A percentile compares a stretch with the other conserved stretches of the same genome.
phyloP scores from a whole-genome alignment of 345 rosid species.

The Salix udensis region DNA sequence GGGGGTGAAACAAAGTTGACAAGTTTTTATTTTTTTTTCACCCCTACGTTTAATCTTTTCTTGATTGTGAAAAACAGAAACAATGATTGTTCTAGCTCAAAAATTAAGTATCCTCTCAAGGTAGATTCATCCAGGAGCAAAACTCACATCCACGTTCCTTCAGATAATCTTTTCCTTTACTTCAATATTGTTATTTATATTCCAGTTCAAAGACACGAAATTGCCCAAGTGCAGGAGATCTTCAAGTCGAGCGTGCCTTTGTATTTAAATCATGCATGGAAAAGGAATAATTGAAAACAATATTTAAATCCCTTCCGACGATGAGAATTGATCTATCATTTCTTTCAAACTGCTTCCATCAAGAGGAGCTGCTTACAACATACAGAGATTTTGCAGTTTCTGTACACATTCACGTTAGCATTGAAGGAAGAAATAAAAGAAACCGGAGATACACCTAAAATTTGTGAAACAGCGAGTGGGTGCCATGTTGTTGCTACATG shows the following conservation, averaged over 20 bases:
- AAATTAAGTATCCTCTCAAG: neutral
- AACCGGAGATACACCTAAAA: slow-evolving; percentile 20
- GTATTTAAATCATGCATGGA: neutral
- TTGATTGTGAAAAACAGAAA: too few relatives aligned
- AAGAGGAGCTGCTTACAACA: neutral
- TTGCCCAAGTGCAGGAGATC: neutral
- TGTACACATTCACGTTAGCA: slow-evolving; percentile 40
- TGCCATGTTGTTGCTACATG: slow-evolving; percentile 10
- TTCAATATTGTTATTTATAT: neutral
- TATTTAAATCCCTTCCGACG: neutral
- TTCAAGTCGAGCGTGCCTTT: neutral
- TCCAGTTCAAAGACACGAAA: neutral
- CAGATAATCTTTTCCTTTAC: neutral
- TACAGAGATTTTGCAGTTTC: slow-evolving; percentile 20
- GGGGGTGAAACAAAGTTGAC: too few relatives aligned
- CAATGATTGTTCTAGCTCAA: neutral
- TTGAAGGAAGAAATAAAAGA: neutral
- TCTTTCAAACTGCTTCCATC: neutral
- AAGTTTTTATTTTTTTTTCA: too few relatives aligned
- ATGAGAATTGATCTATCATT: neutral
- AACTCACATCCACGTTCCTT: neutral
- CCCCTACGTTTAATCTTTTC: too few relatives aligned
- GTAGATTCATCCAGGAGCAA: neutral
- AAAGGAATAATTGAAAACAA: neutral
- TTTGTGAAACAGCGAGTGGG: slow-evolving; percentile 7